Evolutionary conservation across 352 stramenopile species (phyloP).

Genomic region (Phytophthora vignae): DNA sequence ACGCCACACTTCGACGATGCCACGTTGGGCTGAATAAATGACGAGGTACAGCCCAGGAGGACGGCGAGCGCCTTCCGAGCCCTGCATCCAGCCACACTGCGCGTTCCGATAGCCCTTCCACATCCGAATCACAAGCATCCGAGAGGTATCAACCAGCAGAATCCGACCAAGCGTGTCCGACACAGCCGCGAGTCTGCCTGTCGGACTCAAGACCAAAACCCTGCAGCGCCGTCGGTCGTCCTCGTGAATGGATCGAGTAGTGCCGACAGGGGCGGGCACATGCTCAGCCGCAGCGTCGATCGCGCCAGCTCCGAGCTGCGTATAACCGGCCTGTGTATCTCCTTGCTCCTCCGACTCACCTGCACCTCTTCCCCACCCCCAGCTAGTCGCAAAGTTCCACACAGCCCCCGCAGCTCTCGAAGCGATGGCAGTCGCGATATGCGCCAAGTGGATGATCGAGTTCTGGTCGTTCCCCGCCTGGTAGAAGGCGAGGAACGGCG

Average conservation of each 20-base stretch:
- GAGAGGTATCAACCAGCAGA: slow-evolving; percentile 77
- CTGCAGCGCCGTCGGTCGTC: slow-evolving; percentile 67
- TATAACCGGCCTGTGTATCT: slow-evolving; percentile 30
- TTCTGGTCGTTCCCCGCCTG: slow-evolving; percentile 88
- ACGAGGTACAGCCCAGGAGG: slow-evolving; percentile 77
- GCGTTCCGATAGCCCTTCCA: slow-evolving; percentile 91
- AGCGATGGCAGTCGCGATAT: slow-evolving; percentile 85
- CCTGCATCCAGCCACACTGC: slow-evolving; percentile 86
- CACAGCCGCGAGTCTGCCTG: slow-evolving; percentile 70
- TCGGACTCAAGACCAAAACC: slow-evolving; percentile 74
- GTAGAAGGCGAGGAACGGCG: slow-evolving; percentile 84
- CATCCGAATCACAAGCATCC: slow-evolving; percentile 87
- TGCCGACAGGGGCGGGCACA: slow-evolving; percentile 69
- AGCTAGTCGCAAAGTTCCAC: slow-evolving; percentile 88
- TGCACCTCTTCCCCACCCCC: slow-evolving; percentile 58
- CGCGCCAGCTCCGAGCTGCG: slow-evolving; percentile 33
- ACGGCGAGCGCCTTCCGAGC: slow-evolving; percentile 54
- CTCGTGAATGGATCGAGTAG: slow-evolving; percentile 61
- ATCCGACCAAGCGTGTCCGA: slow-evolving; percentile 81
- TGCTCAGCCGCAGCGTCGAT: slow-evolving; percentile 74
- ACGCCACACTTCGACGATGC: slow-evolving; percentile 87
- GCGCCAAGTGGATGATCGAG: slow-evolving; percentile 87
- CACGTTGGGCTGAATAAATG: slow-evolving; percentile 85
- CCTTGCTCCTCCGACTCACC: slow-evolving; percentile 19
- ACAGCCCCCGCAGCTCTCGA: slow-evolving; percentile 76